Base-by-base conservation (phyloP, 1,139 yeast genomes). In the Pichia terricola region DNA sequence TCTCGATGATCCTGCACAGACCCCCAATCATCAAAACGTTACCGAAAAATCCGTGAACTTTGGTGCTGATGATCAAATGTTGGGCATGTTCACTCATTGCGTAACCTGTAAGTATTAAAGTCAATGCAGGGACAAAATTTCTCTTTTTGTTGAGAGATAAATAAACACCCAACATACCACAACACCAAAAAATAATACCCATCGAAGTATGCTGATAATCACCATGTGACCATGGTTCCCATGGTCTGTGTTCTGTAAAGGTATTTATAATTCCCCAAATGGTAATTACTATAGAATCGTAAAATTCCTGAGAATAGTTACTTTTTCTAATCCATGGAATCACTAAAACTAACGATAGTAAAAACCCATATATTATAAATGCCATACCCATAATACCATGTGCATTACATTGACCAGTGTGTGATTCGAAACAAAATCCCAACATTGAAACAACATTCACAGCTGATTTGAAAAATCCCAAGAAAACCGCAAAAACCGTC, bases 171-270 rank as follows among this genome's bases (percentile, higher is more conserved):
- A 87, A 65, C 52, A 87, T 67, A 2, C 96, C 97, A 41, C 95
- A 94, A 45, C 87, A 77, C 94, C 96, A 88, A 95, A 96, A 89
- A 36, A 89, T 73, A 46, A 89, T 83, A 2, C 97, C 97, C 95
- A 89, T 87, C 28, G 94, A 77, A 0, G 97, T 87, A 62, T 88
- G 96, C 64, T 88, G 96, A 60, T 81, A 86, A 60, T 84, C 94
- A 4, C 95, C 94, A 70, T 85, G 94, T 41, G 75, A 72, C 97
- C 97, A 89, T 8, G 70, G 75, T 58, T 86, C 91, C 96, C 96
- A 88, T 16, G 62, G 62, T 50, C 96, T 69, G 62, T 89, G 97
- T 62, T 89, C 97, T 1, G 97, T 89, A 61, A 89, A 89, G 0
- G 96, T 87, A 61, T 89, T 89, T 48, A 89, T 83, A 35, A 88